Percentiles rank a stretch among this genome's conserved stretches.
Evolutionary conservation across 2,329 filamentous ascomycete species (phyloP).

Genomic region (Pyricularia sp.): DNA sequence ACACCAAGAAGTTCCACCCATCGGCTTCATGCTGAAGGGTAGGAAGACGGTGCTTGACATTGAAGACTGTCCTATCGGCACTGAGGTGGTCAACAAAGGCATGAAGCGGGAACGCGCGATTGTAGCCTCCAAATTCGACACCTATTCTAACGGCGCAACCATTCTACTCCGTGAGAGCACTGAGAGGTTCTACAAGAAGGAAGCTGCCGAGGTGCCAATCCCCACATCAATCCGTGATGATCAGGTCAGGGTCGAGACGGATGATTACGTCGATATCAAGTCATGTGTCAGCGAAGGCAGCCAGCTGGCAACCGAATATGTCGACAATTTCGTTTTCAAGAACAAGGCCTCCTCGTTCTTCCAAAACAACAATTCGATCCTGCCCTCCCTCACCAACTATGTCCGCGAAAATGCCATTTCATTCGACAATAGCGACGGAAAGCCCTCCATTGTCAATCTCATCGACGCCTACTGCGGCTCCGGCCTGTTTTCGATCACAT

Average conservation of each 20-base stretch:
- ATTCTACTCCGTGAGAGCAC: conserved; percentile 83
- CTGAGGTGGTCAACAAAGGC: conserved; percentile 67
- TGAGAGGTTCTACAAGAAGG: conserved; percentile 41
- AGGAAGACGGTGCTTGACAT: conserved; percentile 73
- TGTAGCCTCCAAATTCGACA: conserved; percentile 54
- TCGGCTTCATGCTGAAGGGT: conserved; percentile 89
- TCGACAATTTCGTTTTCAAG: conserved; percentile 71
- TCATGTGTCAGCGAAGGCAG: conserved; percentile 82
- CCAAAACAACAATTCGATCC: conserved; percentile 99
- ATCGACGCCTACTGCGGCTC: conserved; percentile 97
- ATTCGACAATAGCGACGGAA: neutral
- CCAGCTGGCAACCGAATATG: conserved; percentile 71
- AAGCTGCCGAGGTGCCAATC: conserved; percentile 6
- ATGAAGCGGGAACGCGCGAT: conserved; percentile 67
- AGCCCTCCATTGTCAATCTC: conserved; percentile 57
- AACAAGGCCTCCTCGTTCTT: conserved; percentile 94
- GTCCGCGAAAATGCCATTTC: conserved; percentile 64
- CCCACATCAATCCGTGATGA: conserved; percentile 16
- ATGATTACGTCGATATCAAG: conserved; percentile 61
- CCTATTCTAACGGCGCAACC: conserved; percentile 73
- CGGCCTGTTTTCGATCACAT: conserved; percentile 90
- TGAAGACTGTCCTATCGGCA: conserved; percentile 93
- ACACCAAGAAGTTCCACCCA: conserved; percentile 58
- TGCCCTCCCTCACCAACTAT: conserved; percentile 74
- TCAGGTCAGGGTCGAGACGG: conserved; percentile 38